Conservation (phyloP, 805 yeast species). For the Zygoascus ofunaensis region DNA sequence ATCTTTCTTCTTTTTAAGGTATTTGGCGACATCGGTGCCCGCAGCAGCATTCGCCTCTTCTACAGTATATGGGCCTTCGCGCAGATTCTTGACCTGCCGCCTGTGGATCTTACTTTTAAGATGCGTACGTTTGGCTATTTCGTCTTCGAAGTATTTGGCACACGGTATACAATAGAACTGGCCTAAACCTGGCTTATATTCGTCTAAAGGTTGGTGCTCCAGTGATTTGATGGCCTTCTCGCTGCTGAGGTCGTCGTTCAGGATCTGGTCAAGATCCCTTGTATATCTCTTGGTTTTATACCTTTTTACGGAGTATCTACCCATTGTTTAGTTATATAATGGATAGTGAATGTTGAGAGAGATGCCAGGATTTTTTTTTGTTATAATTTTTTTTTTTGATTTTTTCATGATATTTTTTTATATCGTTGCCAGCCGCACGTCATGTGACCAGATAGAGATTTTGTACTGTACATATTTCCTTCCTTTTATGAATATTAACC, state of each 20-base stretch:
- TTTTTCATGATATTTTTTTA: neutral
- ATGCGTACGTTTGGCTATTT: conserved; percentile 63
- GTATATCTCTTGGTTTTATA: conserved; percentile 59
- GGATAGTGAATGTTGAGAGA: no score
- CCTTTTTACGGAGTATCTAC: conserved; percentile 71
- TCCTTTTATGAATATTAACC: no score
- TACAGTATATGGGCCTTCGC: conserved; percentile 73
- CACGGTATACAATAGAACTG: conserved; percentile 93
- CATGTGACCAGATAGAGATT: no score
- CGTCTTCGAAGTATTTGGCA: conserved; percentile 82
- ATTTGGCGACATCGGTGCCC: conserved; percentile 65
- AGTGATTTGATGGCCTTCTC: conserved; percentile 54
- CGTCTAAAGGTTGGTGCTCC: conserved; percentile 73
- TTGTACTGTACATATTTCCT: no score
- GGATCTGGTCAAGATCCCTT: conserved; percentile 67
- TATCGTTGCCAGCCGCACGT: no score
- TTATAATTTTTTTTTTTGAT: neutral
- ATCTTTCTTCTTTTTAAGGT: conserved; percentile 40
- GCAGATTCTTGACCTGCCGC: conserved; percentile 70
- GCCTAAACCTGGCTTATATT: conserved; percentile 86
- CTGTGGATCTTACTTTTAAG: conserved; percentile 71
- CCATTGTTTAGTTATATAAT: no score
- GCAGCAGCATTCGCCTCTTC: conserved; percentile 88
- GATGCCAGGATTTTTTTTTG: neutral
- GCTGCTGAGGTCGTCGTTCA: conserved; percentile 58